Evolutionary conservation across 805 yeast species (phyloP).

Genomic region (Nakazawaea sp.): DNA sequence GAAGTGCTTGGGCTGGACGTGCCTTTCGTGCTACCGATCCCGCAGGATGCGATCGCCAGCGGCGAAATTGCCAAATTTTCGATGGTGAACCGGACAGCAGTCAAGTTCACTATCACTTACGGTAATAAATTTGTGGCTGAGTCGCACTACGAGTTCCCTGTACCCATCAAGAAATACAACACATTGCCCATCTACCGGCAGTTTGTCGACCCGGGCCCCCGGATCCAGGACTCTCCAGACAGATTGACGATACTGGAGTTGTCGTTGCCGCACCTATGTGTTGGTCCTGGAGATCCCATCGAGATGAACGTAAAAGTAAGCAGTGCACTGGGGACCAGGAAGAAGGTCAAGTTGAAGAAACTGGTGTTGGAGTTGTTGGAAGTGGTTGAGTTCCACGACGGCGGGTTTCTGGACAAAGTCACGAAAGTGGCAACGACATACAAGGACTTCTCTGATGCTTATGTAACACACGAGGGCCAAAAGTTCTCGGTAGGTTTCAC

Average conservation of each 20-base stretch:
- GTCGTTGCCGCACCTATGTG: conserved; percentile 41
- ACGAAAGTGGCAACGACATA: conserved; percentile 2
- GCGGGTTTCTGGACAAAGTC: conserved; percentile 23
- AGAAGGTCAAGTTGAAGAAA: conserved; percentile 32
- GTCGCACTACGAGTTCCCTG: conserved; percentile 32
- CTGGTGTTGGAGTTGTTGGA: conserved; percentile 46
- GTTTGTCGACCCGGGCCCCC: conserved; percentile 45
- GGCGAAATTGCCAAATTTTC: conserved; percentile 23
- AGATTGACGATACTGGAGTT: conserved; percentile 39
- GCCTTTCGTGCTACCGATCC: conserved; percentile 52
- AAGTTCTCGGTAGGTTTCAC: conserved; percentile 17
- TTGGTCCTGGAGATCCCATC: conserved; percentile 52
- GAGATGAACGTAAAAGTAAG: conserved; percentile 30
- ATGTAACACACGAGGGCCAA: conserved; percentile 24
- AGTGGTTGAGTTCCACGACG: conserved; percentile 45
- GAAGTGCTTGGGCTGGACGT: conserved; percentile 48
- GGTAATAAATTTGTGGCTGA: conserved; percentile 7
- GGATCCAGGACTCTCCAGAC: conserved; percentile 38
- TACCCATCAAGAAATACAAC: conserved; percentile 50
- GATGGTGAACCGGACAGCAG: neutral
- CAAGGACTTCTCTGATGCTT: conserved; percentile 12
- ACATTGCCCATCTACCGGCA: conserved; percentile 49
- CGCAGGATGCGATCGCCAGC: conserved; percentile 46
- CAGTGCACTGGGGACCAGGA: conserved; percentile 1
- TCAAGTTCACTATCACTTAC: conserved; percentile 5